Conservation (phyloP, 2,329 filamentous ascomycete genomes). For the Ascochyta fabae region DNA sequence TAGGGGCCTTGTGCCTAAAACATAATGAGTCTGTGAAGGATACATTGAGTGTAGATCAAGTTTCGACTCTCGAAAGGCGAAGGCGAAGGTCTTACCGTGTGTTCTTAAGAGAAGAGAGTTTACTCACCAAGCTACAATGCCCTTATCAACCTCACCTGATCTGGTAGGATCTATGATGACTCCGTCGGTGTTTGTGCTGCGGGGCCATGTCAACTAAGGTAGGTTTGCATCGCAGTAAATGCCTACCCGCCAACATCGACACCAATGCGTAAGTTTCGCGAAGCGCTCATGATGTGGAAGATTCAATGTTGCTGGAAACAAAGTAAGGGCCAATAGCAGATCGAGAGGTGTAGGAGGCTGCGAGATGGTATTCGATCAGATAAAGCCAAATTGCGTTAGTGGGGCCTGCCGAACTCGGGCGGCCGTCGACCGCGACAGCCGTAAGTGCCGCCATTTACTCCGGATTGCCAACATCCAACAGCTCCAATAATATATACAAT, state of each 20-base stretch:
- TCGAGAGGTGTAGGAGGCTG: conserved; percentile 1
- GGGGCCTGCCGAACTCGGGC: conserved; percentile 8
- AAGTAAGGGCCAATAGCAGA: conserved; percentile 3
- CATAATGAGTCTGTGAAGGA: background rate
- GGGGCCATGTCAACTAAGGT: conserved; percentile 7
- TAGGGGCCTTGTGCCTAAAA: conserved; percentile 48
- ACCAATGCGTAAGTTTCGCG: conserved; percentile 48
- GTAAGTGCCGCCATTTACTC: too few relatives aligned
- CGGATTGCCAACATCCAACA: background rate
- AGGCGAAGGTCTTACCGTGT: conserved; percentile 10
- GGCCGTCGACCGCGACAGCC: background rate
- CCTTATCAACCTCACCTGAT: conserved; percentile 33
- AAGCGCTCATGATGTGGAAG: conserved; percentile 16
- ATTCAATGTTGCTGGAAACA: background rate
- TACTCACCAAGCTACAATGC: conserved; percentile 45
- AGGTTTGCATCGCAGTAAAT: background rate
- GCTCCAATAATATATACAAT: background rate
- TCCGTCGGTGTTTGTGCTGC: conserved; percentile 47
- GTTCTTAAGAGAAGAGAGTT: background rate
- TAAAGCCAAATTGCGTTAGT: conserved; percentile 7
- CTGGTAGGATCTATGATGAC: conserved; percentile 45
- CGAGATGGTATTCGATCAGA: conserved; percentile 7
- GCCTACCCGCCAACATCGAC: conserved; percentile 53
- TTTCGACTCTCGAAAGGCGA: background rate
- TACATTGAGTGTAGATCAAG: background rate